Conservation (phyloP, 768 basidiomycete genomes). For the Inosperma sp. region DNA sequence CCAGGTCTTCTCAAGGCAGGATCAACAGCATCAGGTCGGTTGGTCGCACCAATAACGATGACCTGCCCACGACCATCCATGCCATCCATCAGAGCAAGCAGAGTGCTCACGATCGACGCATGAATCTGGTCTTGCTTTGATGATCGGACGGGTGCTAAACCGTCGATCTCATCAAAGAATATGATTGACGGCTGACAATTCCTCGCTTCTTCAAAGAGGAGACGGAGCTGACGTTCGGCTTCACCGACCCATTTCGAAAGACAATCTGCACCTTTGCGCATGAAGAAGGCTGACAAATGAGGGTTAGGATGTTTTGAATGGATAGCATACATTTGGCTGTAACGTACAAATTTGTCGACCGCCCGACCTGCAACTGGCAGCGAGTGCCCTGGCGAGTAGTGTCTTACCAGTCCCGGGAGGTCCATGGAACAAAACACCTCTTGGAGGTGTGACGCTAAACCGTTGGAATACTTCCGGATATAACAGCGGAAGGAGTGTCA, state of each 20-base stretch:
- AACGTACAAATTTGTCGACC: conserved; percentile 83
- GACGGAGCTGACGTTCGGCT: conserved; percentile 90
- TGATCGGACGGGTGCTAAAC: conserved; percentile 95
- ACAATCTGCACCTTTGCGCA: conserved; percentile 98
- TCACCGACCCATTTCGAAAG: conserved; percentile 99
- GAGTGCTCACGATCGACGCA: conserved; percentile 93
- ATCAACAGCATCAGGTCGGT: conserved; percentile 96
- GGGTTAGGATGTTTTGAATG: neutral
- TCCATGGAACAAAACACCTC: conserved; percentile 96
- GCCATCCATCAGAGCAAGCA: conserved; percentile 97
- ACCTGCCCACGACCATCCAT: conserved; percentile 99
- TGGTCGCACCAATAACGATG: conserved; percentile 96
- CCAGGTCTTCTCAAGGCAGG: conserved; percentile 92
- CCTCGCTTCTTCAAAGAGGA: conserved; percentile 93
- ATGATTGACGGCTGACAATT: conserved; percentile 94
- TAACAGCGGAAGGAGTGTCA: conserved; percentile 91
- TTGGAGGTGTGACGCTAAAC: conserved; percentile 90
- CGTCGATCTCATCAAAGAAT: conserved; percentile 99
- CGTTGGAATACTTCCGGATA: conserved; percentile 97
- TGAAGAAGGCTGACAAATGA: conserved; percentile 81
- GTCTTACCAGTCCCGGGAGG: conserved; percentile 99
- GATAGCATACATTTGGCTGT: too few species aligned
- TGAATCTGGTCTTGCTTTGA: conserved; percentile 99
- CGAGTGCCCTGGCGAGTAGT: conserved; percentile 86
- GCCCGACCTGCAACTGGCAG: conserved; percentile 83